Evolutionary conservation across 495 filamentous ascomycete species (phyloP).

Genomic region (Talaromyces adpressus): DNA sequence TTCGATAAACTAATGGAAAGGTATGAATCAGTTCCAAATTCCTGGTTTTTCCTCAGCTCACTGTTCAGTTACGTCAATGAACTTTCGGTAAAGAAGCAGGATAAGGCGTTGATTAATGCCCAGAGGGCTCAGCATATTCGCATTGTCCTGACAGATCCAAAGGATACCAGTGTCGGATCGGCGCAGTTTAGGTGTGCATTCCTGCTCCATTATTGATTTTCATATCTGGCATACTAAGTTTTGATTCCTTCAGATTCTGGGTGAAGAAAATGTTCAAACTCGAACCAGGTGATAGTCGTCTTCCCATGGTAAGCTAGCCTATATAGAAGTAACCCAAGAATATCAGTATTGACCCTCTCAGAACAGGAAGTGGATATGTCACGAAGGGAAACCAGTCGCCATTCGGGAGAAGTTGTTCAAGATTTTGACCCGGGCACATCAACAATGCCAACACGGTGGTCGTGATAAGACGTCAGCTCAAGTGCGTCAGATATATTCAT

Average conservation of each 20-base stretch:
- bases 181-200: slow-evolving; percentile 46
- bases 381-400: slow-evolving; percentile 55
- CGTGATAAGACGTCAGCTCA: slow-evolving; percentile 54
- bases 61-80: slow-evolving; percentile 39
- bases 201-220: neutral
- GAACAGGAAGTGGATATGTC: slow-evolving; percentile 44
- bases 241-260: slow-evolving; percentile 40
- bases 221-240: neutral
- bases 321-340: neutral
- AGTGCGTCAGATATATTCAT: slow-evolving; percentile 50
- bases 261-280: slow-evolving; percentile 57
- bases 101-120: slow-evolving; percentile 52
- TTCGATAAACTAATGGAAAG: slow-evolving; percentile 50
- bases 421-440: slow-evolving; percentile 49
- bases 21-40: slow-evolving; percentile 20
- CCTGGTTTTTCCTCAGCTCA: neutral
- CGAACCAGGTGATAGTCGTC: slow-evolving; percentile 28
- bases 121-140: slow-evolving; percentile 47
- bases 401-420: slow-evolving; percentile 52
- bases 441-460: slow-evolving; percentile 53
- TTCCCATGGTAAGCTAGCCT: slow-evolving; percentile 24
- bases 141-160: slow-evolving; percentile 46
- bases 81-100: slow-evolving; percentile 51
- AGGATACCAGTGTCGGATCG: slow-evolving; percentile 51
- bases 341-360: neutral